Evolutionary conservation across 169 alveolate species (phyloP).

Genomic region (Cryptosporidium canis): DNA sequence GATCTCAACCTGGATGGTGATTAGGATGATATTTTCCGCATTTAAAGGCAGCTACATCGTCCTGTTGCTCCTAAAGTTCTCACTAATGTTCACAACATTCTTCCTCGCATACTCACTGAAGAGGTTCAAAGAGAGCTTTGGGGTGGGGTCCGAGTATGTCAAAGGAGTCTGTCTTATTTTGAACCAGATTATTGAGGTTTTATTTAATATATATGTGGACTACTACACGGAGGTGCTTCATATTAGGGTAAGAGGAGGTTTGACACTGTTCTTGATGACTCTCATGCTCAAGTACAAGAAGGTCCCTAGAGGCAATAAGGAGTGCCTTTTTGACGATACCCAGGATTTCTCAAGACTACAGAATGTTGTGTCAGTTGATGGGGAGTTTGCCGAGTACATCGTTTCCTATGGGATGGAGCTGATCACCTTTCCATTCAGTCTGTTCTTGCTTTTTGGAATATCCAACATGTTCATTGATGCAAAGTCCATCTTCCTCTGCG

Average conservation of each 20-base stretch:
- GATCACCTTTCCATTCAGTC: constrained; percentile 38
- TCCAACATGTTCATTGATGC: constrained; percentile 37
- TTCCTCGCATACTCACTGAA: constrained; percentile 33
- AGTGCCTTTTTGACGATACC: background rate
- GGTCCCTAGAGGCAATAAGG: too few relatives aligned
- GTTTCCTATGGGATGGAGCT: constrained; percentile 50
- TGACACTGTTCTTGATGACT: constrained; percentile 10
- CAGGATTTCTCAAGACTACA: constrained; percentile 34
- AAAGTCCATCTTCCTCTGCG: background rate
- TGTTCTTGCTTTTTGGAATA: constrained; percentile 1
- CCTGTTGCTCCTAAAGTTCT: constrained; percentile 4
- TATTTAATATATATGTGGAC: constrained; percentile 41
- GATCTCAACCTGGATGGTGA: background rate
- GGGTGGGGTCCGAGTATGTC: constrained; percentile 31
- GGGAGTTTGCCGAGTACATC: constrained; percentile 58
- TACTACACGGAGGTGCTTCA: constrained; percentile 45
- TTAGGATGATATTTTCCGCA: background rate
- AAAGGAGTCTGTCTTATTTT: constrained; percentile 12
- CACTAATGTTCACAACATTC: background rate
- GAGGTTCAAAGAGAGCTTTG: constrained; percentile 14
- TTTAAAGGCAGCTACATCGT: constrained; percentile 23
- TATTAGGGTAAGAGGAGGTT: constrained; percentile 50
- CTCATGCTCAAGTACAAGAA: background rate
- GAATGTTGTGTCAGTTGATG: constrained; percentile 47
- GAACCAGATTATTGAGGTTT: constrained; percentile 31